Base-by-base conservation (phyloP, 768 basidiomycete species). In the Mycena galericulata region DNA sequence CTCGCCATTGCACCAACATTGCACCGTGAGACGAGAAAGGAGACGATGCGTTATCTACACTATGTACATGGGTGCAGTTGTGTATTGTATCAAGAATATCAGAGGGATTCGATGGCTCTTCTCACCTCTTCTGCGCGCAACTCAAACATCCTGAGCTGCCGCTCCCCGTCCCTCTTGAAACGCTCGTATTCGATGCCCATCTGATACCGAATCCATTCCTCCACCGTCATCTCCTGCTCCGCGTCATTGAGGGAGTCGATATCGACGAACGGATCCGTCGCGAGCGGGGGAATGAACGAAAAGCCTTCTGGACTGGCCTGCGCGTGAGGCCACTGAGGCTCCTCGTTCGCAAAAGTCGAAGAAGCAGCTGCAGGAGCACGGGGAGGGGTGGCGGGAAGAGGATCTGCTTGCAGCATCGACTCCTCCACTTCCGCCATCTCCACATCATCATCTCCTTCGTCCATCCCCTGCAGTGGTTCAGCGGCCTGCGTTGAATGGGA, bases 171-270 rank as follows among this genome's bases (percentile, higher is more conserved):
- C 50, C 73, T 72, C 77, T 82, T 77, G 74, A 91, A 83, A 64
- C 84, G 87, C 70, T 90, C 88, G 71, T 87, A 89, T 78, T 94
- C 86, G 50, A 87, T 78, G 69, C 84, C 85, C 76, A 94, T 92
- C 79, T 95, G 93, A 71, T 88, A 87, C 61, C 90, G 84, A 65
- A 95, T 89, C 88, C 93, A 93, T 74, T 96, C 88, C 74, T 96
- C 94, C 53, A 96, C 85, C 0, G 93, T 92, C 92, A 96, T 91
- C 22, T 84, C 79, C 66, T 90, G 82, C 75, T 96, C 92, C 22
- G 87, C 87, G 49, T 91, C 91, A 8, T 84, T 88, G 43, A 93
- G 80, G 26, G 76, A 75, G 24, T 79, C 77, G 30, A 85, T 54
- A 9, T 82, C 79, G n/a, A 78, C 77, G 63, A 86, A 86, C 2